Conservation (phyloP, 75 land plant genomes). For the Gnetum montanum region DNA sequence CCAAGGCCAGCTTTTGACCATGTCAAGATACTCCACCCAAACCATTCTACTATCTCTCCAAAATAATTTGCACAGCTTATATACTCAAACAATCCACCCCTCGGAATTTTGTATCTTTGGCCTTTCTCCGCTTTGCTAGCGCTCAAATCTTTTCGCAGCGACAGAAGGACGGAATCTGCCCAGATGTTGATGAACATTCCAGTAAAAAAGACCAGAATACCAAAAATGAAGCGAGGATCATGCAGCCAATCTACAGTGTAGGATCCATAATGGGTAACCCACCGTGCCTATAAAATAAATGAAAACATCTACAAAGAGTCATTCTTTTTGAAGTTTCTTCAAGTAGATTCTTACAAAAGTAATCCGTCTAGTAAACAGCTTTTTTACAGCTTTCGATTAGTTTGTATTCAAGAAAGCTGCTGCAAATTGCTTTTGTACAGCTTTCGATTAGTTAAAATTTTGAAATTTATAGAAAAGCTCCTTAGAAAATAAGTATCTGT, state of each 20-base stretch:
- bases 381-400: too few relatives aligned
- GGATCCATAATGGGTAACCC: constrained; percentile 50
- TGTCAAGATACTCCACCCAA: constrained; percentile 70
- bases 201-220: constrained; percentile 30
- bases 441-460: too few relatives aligned
- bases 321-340: too few relatives aligned
- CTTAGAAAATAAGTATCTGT: too few relatives aligned
- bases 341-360: too few relatives aligned
- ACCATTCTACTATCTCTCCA: constrained; percentile 85
- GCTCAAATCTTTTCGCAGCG: constrained; percentile 34
- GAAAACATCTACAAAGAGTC: too few relatives aligned
- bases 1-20: constrained; percentile 57
- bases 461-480: too few relatives aligned
- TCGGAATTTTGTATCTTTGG: constrained; percentile 56
- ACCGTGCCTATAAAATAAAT: too few relatives aligned
- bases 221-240: constrained; percentile 30
- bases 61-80: constrained; percentile 83
- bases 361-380: too few relatives aligned
- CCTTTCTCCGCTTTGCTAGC: too few relatives aligned
- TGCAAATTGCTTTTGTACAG: too few relatives aligned
- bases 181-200: constrained; percentile 65
- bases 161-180: constrained; percentile 60
- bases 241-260: constrained; percentile 32
- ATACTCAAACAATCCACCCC: constrained; percentile 60
- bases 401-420: too few relatives aligned